These are phyloP conservation scores for Kwoniella dendrophila DNA, from an alignment of 768 basidiomycete genomes.

Conservation along the genomic window DNA sequence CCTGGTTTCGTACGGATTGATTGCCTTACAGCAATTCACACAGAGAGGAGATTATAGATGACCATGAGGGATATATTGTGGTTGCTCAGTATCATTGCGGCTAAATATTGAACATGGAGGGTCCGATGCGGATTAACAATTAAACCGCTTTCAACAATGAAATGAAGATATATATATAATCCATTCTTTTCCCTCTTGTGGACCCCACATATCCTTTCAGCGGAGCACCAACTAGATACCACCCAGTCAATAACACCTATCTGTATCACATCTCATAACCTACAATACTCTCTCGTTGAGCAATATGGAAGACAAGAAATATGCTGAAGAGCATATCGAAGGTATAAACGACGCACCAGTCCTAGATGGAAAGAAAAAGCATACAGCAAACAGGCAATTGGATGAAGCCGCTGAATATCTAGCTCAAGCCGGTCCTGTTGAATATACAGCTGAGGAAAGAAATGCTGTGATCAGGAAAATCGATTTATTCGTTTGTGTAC, in stretches of 20 bases:
- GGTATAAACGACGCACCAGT: constrained; percentile 1
- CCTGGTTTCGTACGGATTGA: no score
- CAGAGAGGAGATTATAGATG: no score
- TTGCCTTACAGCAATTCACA: no score
- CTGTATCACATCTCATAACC: not conserved
- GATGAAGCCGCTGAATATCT: constrained; percentile 29
- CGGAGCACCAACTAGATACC: constrained; percentile 3
- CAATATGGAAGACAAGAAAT: constrained; percentile 24
- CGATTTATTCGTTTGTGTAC: constrained; percentile 34
- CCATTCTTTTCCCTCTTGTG: not conserved
- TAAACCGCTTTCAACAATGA: not conserved
- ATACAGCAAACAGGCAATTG: constrained; percentile 27
- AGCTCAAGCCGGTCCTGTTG: constrained; percentile 23
- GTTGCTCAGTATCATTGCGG: no score
- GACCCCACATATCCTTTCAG: not conserved
- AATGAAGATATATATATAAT: not conserved
- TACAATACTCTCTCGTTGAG: not conserved
- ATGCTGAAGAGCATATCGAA: constrained; percentile 22
- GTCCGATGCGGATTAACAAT: no score
- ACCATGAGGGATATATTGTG: no score
- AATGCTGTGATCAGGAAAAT: constrained; percentile 39
- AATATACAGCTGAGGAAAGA: constrained; percentile 32
- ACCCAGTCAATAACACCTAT: no score
- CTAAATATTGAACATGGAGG: no score
- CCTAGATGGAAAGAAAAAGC: constrained; percentile 3